Percentiles rank a stretch among this genome's conserved stretches.
phyloP scores from a whole-genome alignment of 2,329 filamentous ascomycete genomes.

The Monosporascus sp. region DNA sequence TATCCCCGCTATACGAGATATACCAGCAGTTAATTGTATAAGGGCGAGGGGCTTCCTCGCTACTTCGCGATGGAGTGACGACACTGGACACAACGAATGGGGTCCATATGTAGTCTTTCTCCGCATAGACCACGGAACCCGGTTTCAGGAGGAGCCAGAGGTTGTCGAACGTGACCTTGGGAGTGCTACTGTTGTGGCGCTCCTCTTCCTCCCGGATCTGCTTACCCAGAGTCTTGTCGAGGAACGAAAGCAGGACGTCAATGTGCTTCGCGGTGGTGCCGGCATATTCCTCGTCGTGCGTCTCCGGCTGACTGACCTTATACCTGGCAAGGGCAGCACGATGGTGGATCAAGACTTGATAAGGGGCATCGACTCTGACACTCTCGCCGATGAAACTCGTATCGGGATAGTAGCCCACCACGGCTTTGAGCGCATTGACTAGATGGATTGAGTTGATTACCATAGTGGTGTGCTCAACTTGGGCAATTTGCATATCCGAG shows the following conservation, averaged over 20 bases:
- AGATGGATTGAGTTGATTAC: conserved; percentile 40
- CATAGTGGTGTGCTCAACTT: conserved; percentile 33
- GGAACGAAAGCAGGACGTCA: conserved; percentile 38
- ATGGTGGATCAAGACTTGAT: conserved; percentile 43
- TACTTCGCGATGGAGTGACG: neutral
- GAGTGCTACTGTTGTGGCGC: conserved; percentile 31
- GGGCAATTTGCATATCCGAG: conserved; percentile 19
- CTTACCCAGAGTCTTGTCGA: conserved; percentile 33
- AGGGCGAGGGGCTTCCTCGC: conserved; percentile 1
- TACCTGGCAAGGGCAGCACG: conserved; percentile 36
- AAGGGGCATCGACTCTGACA: conserved; percentile 40
- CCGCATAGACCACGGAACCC: conserved; percentile 38
- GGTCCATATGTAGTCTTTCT: conserved; percentile 34
- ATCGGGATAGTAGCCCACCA: conserved; percentile 44
- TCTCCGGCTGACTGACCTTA: conserved; percentile 34
- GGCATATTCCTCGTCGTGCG: conserved; percentile 36
- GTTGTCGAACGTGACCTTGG: conserved; percentile 39
- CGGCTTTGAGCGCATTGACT: conserved; percentile 41
- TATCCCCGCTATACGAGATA: conserved; percentile 29
- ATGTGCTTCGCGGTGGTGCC: conserved; percentile 38
- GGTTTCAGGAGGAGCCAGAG: conserved; percentile 44
- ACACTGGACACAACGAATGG: conserved; percentile 37
- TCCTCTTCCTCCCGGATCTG: conserved; percentile 35
- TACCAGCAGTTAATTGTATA: conserved; percentile 37
- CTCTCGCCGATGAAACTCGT: conserved; percentile 31